Conservation (phyloP, 768 basidiomycete species). For the Auriscalpium orientale region DNA sequence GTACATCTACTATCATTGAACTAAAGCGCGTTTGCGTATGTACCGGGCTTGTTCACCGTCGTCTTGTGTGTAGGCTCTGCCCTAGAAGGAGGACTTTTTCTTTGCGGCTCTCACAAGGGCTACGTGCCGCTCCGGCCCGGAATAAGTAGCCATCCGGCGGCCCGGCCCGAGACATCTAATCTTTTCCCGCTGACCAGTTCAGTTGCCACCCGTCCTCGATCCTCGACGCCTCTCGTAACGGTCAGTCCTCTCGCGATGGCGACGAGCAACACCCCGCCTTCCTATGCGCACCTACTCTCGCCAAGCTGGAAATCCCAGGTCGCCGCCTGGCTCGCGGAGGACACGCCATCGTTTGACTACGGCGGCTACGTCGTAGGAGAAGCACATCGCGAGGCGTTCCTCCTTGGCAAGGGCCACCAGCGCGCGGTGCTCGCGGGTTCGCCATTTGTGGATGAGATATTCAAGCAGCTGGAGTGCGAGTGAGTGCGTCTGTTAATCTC, state of each 20-base stretch:
- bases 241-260: neutral
- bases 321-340: conserved; percentile 80
- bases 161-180: too few species aligned
- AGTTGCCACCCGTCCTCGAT: neutral
- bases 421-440: conserved; percentile 82
- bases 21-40: too few species aligned
- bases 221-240: neutral
- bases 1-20: too few species aligned
- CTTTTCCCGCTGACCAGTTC: neutral
- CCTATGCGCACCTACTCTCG: conserved; percentile 69
- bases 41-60: too few species aligned
- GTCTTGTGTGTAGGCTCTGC: too few species aligned
- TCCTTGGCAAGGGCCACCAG: conserved; percentile 83
- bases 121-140: too few species aligned
- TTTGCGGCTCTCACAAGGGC: too few species aligned
- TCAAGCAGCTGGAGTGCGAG: conserved; percentile 83
- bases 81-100: too few species aligned
- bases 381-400: conserved; percentile 72
- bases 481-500: conserved; percentile 34
- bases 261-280: neutral
- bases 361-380: conserved; percentile 97
- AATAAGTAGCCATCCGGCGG: too few species aligned
- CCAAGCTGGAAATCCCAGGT: conserved; percentile 88
- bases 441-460: conserved; percentile 93
- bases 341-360: conserved; percentile 94